Percentiles rank a stretch among this genome's conserved stretches.
Conservation (phyloP, 1,284 basidiomycete genomes). For the Golubevia pallescens region DNA sequence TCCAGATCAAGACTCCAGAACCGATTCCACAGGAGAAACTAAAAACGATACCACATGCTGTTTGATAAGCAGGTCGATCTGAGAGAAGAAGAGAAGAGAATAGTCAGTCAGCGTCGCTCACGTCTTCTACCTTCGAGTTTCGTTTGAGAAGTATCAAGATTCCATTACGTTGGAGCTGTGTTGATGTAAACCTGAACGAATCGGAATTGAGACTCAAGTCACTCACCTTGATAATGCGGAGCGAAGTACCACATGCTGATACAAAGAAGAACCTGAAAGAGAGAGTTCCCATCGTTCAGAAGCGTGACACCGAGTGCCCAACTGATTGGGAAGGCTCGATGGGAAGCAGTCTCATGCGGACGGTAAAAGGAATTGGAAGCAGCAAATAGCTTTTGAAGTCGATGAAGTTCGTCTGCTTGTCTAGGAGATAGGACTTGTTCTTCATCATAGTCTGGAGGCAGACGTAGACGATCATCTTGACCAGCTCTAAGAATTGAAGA, state of each 20-base stretch:
- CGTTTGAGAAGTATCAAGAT: no score
- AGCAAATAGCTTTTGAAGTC: conserved; percentile 22
- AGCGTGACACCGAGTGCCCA: conserved; percentile 63
- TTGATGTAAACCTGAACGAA: no score
- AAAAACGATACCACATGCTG: conserved; percentile 75
- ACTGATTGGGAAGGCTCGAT: conserved; percentile 81
- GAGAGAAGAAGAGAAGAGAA: no score
- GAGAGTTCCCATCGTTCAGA: conserved; percentile 78
- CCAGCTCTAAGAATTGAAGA: neutral
- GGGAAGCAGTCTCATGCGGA: conserved; percentile 83
- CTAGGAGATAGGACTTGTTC: conserved; percentile 20
- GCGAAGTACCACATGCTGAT: conserved; percentile 7
- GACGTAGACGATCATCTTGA: conserved; percentile 1
- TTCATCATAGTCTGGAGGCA: neutral
- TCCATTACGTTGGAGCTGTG: no score
- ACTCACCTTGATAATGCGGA: no score
- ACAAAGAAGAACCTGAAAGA: conserved; percentile 71
- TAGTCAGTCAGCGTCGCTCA: no score
- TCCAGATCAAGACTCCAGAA: conserved; percentile 80
- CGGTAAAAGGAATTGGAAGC: conserved; percentile 73
- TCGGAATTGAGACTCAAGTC: no score
- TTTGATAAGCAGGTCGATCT: conserved; percentile 68
- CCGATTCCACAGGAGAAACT: conserved; percentile 81
- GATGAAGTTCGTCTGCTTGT: conserved; percentile 18
- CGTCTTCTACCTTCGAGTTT: no score